Base-by-base conservation (phyloP, 1,139 yeast species). In the Wickerhamiella pararugosa region DNA sequence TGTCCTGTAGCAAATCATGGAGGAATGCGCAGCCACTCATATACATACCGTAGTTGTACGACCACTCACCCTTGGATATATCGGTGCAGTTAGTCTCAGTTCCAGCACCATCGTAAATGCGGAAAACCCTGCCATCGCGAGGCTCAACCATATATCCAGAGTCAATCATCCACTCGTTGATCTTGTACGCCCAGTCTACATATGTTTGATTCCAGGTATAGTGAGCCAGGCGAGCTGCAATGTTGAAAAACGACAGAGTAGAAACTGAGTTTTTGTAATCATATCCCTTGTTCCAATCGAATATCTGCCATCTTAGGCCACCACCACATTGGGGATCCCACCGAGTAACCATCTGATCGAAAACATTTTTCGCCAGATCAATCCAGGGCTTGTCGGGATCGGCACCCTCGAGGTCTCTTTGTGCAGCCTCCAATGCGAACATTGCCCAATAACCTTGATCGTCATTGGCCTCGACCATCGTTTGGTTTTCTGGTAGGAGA, bases 401-500 rank as follows among this genome's bases (percentile, higher is more conserved):
- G 3, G 94, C 94, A 56, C 82, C 80, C 1, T 81, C 65, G 55
- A 83, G 83, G 61, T 81, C 81, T 60, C 81, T 71, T 58, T 84
- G 95, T 0, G 87, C 84, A 2, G 94, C 94, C 11, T 73, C 78
- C 77, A 84, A 80, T 2, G 75, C 93, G 3, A 92, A 86, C 47
- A 84, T 70, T 5, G 94, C 95, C 94, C 94, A 84, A 60, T 84
- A 82, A 1, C 86, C 94, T 64, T 84, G 95, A 66, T 84, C 95
- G 69, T 84, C 95, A 58, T 84, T 84, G 61, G 95, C 95, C 65
- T 84, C 94, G 1, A 94, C 80, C n/a, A 87, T 79, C n/a, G 90
- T 76, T 59, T 84, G 94, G 61, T 84, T 84, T 46, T 80, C 66
- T 1, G 95, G 95, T 56, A 84, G 73, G 58, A 79, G 84, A 60